phyloP scores from a whole-genome alignment of 1,139 yeast genomes.

The Yamadazyma atmosphaerica region DNA sequence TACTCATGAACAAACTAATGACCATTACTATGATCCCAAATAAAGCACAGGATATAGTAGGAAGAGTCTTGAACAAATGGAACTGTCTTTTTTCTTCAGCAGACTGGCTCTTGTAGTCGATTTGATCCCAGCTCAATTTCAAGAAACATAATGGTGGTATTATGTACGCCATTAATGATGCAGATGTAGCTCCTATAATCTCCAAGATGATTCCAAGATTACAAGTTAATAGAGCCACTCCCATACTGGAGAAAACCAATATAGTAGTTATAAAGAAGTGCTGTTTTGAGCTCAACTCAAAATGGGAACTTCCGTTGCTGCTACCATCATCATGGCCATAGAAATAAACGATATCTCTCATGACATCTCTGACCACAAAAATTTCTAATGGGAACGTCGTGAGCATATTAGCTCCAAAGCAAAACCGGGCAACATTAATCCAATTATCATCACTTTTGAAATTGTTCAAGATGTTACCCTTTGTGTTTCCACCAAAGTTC shows the following conservation, averaged over 20 bases:
- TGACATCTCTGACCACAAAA: constrained; percentile 85
- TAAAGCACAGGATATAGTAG: constrained; percentile 59
- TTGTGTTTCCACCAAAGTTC: constrained; percentile 73
- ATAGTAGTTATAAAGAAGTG: constrained; percentile 71
- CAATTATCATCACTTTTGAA: constrained; percentile 72
- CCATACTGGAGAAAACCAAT: constrained; percentile 70
- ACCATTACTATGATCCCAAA: constrained; percentile 82
- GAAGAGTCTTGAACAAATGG: constrained; percentile 37
- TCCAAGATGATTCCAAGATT: constrained; percentile 88
- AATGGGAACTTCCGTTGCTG: constrained; percentile 32
- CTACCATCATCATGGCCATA: constrained; percentile 21
- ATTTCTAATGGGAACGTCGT: constrained; percentile 91
- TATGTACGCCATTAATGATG: constrained; percentile 89
- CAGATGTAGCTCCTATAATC: constrained; percentile 89
- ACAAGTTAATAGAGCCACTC: constrained; percentile 77
- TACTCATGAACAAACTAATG: constrained; percentile 73
- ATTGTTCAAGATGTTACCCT: constrained; percentile 85
- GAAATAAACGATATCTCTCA: constrained; percentile 57
- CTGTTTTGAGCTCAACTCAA: constrained; percentile 43
- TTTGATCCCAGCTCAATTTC: constrained; percentile 55
- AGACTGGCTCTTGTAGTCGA: constrained; percentile 41
- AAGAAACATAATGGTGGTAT: constrained; percentile 84
- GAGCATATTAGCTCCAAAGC: constrained; percentile 92
- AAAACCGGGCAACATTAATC: constrained; percentile 83
- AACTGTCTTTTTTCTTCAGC: constrained; percentile 27